Evolutionary conservation across 345 rosid genomes (phyloP), one percentile per base, ranked within the genome.

Genomic region (Raphanus sativus): DNA sequence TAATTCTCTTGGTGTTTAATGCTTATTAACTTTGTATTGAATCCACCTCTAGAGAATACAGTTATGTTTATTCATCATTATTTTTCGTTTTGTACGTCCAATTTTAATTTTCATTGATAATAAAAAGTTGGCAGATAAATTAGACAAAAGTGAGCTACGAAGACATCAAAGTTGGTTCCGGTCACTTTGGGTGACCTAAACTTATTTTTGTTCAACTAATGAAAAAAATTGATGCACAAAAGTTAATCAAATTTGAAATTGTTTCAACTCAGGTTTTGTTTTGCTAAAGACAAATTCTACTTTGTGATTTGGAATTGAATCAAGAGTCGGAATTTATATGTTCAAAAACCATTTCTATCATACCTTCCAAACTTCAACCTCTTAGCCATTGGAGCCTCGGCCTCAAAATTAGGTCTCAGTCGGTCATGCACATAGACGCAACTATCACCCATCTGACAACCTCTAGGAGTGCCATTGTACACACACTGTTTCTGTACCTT

Each of bases 361-460:
- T 77, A 77, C 21, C 66, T 68, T 38, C 70, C 73, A 6, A 84
- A 34, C 81, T 62, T 90, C 79, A 81, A 32, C 80, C 88, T 87
- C 85, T 90, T 90, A 5, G 82, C 83, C 68, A 10, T 75, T 0
- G 83, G 88, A 24, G 65, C 69, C 36, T 73, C 86, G 2, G 64
- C 29, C 7, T 29, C n/a, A 21, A 69, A 17, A 4, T 73, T 81
- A 5, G 82, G 75, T 54, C 62, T 74, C 62, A 17, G 59, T 9
- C 80, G 12, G 30, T 70, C 91, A 69, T 92, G 96, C 63, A 52
- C 16, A 70, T 45, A 86, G 11, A n/a, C 59, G 80, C 92, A 89
- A 29, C 65, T 75, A 4, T 78, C 62, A 21, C 96, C 91, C 3
- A 77, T 77, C 6, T 80, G 75, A 79, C 96, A 92, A 1, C 94